These are phyloP conservation scores for Aureobasidium uvarum DNA, from an alignment of 2,329 filamentous ascomycete species.

Conservation along the genomic window DNA sequence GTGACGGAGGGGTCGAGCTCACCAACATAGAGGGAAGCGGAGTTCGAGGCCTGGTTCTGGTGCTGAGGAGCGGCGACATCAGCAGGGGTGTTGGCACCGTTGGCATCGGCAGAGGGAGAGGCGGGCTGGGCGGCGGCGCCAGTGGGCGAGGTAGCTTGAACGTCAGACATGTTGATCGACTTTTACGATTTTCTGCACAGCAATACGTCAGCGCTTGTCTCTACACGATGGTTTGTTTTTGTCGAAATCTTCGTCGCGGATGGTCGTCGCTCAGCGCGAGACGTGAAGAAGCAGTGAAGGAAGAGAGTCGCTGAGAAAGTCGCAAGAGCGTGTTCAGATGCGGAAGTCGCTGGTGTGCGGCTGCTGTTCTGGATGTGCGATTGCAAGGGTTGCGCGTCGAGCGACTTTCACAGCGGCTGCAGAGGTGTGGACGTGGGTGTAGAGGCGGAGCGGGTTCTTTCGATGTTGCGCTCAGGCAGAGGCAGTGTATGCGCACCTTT, in stretches of 20 bases:
- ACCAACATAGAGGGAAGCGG: constrained; percentile 96
- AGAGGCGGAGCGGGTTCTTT: not conserved
- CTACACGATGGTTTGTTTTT: constrained; percentile 8
- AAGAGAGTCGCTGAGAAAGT: not conserved
- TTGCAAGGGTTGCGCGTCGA: not conserved
- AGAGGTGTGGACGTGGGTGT: not conserved
- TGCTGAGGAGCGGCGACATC: constrained; percentile 49
- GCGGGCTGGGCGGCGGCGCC: constrained; percentile 71
- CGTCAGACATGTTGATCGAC: constrained; percentile 41
- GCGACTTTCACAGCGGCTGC: not conserved
- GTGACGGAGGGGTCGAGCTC: constrained; percentile 97
- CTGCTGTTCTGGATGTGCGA: constrained; percentile 3
- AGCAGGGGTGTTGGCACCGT: constrained; percentile 52
- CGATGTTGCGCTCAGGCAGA: constrained; percentile 4
- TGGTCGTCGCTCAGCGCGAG: not conserved
- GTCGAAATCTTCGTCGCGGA: constrained; percentile 13
- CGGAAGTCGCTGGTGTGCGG: constrained; percentile 8
- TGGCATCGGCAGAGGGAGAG: constrained; percentile 66
- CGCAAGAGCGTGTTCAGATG: constrained; percentile 3
- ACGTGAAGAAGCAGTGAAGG: not conserved
- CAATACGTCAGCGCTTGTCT: constrained; percentile 14
- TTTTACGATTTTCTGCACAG: constrained; percentile 30
- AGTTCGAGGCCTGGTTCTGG: constrained; percentile 78
- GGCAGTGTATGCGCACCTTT: constrained; percentile 26
- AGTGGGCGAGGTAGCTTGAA: constrained; percentile 53